These are phyloP conservation scores for Pseudogymnoascus destructans DNA, from an alignment of 2,329 filamentous ascomycete species.

Conservation along the genomic window DNA sequence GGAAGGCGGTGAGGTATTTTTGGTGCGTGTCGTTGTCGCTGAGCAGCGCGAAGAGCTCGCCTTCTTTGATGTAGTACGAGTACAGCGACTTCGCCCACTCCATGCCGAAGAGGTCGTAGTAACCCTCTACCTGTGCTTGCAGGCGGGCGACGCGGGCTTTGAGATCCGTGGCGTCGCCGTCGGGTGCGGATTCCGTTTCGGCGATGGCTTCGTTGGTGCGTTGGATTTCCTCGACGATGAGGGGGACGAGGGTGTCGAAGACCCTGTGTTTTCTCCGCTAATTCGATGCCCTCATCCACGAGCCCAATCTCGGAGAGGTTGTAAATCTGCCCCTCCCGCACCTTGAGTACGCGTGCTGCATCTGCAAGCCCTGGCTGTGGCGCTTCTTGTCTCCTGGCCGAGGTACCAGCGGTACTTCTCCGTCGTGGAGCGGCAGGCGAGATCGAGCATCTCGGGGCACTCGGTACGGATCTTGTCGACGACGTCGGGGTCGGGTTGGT, in stretches of 20 bases:
- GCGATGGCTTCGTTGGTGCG: conserved; percentile 13
- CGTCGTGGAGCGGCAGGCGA: conserved; percentile 43
- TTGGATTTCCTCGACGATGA: conserved; percentile 23
- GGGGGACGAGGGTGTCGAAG: conserved; percentile 46
- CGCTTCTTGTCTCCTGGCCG: conserved; percentile 36
- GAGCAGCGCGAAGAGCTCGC: conserved; percentile 55
- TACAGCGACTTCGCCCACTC: conserved; percentile 60
- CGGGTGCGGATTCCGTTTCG: conserved; percentile 13
- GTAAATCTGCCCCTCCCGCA: conserved; percentile 34
- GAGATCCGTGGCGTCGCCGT: conserved; percentile 14
- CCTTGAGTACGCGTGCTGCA: conserved; percentile 32
- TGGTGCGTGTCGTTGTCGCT: conserved; percentile 56
- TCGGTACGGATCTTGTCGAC: conserved; percentile 37
- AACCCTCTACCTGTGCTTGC: conserved; percentile 19
- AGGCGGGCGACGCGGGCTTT: conserved; percentile 13
- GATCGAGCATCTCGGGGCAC: conserved; percentile 39
- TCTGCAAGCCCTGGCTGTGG: conserved; percentile 34
- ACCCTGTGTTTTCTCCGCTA: conserved; percentile 52
- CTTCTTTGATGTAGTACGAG: conserved; percentile 56
- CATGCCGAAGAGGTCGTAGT: conserved; percentile 32
- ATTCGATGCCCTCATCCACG: conserved; percentile 38
- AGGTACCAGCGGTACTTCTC: conserved; percentile 47
- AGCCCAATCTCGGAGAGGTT: conserved; percentile 25
- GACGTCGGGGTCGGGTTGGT: conserved; percentile 18
- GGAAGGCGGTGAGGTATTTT: conserved; percentile 62